Base-by-base conservation (phyloP, 441 rosid species). In the Pelargonium australe region DNA sequence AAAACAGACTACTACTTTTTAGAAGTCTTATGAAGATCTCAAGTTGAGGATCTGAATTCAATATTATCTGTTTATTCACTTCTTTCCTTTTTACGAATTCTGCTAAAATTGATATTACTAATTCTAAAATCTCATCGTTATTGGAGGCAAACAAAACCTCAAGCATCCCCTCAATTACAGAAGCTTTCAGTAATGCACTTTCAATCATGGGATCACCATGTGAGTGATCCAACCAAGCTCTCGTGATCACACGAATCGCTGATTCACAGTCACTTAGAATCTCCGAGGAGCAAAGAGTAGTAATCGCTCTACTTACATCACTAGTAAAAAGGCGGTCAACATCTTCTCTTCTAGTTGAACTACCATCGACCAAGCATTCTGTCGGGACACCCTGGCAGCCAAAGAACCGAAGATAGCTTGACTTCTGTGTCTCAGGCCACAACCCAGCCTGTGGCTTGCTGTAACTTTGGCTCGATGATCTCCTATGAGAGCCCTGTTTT, bases 61-160 rank as follows among this genome's bases (percentile, higher is more conserved):
- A 73, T 72, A 87, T 66, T 63, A 79, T 73, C 51, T 78, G 80
- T 75, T 81, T 55, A 49, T 62, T 76, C 6, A 68, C 65, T 7
- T 84, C 79, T 17, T 73, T 79, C 68, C 73, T 77, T 2, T 72
- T 41, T 0, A 74, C 79, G 9, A 84, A 68, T 75, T 87, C 89
- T 0, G 89, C 82, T 7, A 85, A 68, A 40, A 85, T 49, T n/a
- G 86, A 84, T 70, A 83, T 72, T 51, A 68, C 84, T 44, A 85
- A 66, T 69, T 84, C 92, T 45, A 87, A 73, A 70, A 85, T 67
- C 68, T 84, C 84, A 9, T 87, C 87, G 16, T 85, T 82, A 45
- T 69, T 68, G 4, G 92, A 87, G 65, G 79, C 84, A 65, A 80
- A 82, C 69, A 82, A 63, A 7, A 87, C 74, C 78, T 85, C 86